These are phyloP conservation scores for Lepidium africanum DNA, from an alignment of 345 rosid genomes.

Conservation along the genomic window DNA sequence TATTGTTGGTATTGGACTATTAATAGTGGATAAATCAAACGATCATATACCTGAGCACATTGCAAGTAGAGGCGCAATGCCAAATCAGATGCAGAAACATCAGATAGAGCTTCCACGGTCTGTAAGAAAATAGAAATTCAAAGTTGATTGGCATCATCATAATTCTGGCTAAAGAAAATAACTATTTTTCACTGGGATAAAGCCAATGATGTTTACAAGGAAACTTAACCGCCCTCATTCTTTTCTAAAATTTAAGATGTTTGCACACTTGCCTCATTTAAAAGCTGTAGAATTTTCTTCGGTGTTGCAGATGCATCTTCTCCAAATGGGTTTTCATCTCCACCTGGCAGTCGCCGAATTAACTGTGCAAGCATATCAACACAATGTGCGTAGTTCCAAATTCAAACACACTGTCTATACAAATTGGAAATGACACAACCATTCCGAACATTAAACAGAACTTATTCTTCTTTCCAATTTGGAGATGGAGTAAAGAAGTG, in stretches of 20 bases:
- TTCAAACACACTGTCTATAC: neutral
- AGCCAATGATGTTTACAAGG: neutral
- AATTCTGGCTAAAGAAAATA: constrained; percentile 1
- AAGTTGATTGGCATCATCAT: neutral
- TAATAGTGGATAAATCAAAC: neutral
- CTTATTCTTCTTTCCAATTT: neutral
- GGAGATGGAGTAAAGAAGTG: constrained; percentile 7
- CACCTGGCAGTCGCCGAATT: constrained; percentile 67
- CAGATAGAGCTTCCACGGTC: constrained; percentile 68
- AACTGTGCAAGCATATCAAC: constrained; percentile 35
- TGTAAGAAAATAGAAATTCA: constrained; percentile 22
- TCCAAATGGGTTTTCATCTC: constrained; percentile 93
- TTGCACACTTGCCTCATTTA: constrained; percentile 57
- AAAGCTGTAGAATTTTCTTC: constrained; percentile 78
- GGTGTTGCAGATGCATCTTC: constrained; percentile 64
- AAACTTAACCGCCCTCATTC: neutral
- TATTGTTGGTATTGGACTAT: neutral
- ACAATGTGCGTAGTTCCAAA: neutral
- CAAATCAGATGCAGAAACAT: constrained; percentile 76
- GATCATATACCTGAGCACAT: constrained; percentile 73
- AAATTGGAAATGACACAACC: neutral
- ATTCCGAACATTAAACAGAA: neutral
- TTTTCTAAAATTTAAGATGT: constrained; percentile 8
- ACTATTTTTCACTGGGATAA: constrained; percentile 5
- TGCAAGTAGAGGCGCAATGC: constrained; percentile 76